phyloP scores from a whole-genome alignment of 2,329 filamentous ascomycete genomes.

The Fusarium nodosum region DNA sequence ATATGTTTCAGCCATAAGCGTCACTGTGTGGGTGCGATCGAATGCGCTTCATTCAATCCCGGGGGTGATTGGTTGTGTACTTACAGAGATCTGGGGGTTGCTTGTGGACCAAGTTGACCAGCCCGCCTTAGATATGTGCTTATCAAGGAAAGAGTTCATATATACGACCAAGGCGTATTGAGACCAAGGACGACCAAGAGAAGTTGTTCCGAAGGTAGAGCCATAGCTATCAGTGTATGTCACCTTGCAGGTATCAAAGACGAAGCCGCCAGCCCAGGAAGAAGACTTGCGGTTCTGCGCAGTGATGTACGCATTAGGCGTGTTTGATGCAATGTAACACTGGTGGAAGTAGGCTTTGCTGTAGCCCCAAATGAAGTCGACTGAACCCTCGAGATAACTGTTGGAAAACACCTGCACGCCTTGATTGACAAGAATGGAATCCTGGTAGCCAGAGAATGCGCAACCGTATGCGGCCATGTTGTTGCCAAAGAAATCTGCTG shows the following conservation, averaged over 20 bases:
- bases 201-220: conserved; percentile 54
- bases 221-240: conserved; percentile 49
- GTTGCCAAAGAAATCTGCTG: conserved; percentile 54
- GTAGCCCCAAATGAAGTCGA: conserved; percentile 50
- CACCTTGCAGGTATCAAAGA: conserved; percentile 52
- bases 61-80: too few relatives aligned
- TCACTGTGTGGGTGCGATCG: too few relatives aligned
- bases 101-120: conserved; percentile 65
- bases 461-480: conserved; percentile 57
- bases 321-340: conserved; percentile 57
- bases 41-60: too few relatives aligned
- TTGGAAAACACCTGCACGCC: conserved; percentile 63
- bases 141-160: conserved; percentile 62
- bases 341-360: conserved; percentile 55
- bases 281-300: conserved; percentile 52
- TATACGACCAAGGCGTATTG: conserved; percentile 62
- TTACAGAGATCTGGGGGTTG: conserved; percentile 67
- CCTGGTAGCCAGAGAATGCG: conserved; percentile 62
- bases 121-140: conserved; percentile 45
- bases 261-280: conserved; percentile 51
- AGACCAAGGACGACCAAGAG: conserved; percentile 62
- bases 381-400: conserved; percentile 52
- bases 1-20: too few relatives aligned
- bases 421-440: conserved; percentile 62
- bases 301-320: conserved; percentile 51